Conservation (phyloP, 2,329 filamentous ascomycete genomes). For the Colletotrichum sp. region DNA sequence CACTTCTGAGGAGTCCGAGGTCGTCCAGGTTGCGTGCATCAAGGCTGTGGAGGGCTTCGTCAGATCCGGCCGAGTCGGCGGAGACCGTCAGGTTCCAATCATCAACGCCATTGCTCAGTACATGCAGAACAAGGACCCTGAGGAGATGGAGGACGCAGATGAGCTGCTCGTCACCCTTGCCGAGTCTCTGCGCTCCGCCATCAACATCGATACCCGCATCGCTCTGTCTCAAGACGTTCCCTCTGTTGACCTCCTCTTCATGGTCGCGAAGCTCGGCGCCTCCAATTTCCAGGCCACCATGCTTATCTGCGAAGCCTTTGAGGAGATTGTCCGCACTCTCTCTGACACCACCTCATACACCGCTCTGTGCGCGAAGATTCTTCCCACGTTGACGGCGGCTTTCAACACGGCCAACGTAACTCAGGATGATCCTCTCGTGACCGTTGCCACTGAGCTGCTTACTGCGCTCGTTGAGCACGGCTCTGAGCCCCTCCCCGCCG, state of each 20-base stretch:
- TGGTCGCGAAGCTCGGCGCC: conserved; percentile 86
- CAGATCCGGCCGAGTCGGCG: conserved; percentile 53
- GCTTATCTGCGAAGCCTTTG: conserved; percentile 88
- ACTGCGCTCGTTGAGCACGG: conserved; percentile 82
- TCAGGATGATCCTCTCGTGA: conserved; percentile 83
- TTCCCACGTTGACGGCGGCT: conserved; percentile 86
- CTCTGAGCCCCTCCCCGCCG: conserved; percentile 82
- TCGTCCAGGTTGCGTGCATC: conserved; percentile 91
- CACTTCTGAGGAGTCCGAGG: conserved; percentile 77
- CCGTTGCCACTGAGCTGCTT: conserved; percentile 79
- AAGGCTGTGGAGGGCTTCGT: conserved; percentile 79
- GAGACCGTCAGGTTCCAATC: conserved; percentile 65
- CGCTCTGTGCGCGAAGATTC: conserved; percentile 80
- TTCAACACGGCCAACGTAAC: conserved; percentile 89
- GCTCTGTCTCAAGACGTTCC: conserved; percentile 74
- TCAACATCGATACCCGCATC: conserved; percentile 78
- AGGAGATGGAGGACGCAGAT: conserved; percentile 85
- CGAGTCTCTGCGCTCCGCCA: conserved; percentile 83
- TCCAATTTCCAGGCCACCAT: conserved; percentile 90
- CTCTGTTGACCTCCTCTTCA: conserved; percentile 84
- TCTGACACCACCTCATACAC: conserved; percentile 74
- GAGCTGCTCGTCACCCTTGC: conserved; percentile 91
- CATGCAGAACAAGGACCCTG: conserved; percentile 79
- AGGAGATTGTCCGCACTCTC: conserved; percentile 79
- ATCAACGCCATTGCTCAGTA: conserved; percentile 73